Conservation (phyloP, 2,329 filamentous ascomycete genomes). For the Fusarium piperis region DNA sequence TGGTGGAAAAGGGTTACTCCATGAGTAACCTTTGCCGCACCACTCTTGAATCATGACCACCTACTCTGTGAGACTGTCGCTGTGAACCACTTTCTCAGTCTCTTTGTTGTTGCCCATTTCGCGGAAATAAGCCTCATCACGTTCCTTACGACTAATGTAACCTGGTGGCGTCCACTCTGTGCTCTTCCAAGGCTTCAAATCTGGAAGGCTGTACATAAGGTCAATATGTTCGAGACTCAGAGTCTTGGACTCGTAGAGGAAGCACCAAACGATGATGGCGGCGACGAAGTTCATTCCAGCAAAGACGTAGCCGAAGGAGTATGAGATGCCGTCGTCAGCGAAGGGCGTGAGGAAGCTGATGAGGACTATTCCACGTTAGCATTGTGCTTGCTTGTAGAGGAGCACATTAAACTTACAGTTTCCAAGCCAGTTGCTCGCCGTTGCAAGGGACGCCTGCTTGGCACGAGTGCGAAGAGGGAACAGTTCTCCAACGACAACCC, state of each 20-base stretch:
- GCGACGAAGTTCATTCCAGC: constrained; percentile 68
- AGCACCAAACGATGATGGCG: constrained; percentile 71
- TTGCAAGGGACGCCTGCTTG: constrained; percentile 62
- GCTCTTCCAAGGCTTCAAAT: constrained; percentile 68
- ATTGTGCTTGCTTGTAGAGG: neutral
- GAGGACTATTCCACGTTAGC: constrained; percentile 54
- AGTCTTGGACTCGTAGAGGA: constrained; percentile 71
- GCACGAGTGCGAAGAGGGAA: constrained; percentile 67
- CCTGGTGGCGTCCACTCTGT: constrained; percentile 58
- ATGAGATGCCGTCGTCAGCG: constrained; percentile 68
- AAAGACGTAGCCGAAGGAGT: constrained; percentile 72
- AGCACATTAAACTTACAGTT: constrained; percentile 56
- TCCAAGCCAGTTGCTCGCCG: constrained; percentile 64
- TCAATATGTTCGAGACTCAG: constrained; percentile 75
- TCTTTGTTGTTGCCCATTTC: constrained; percentile 1
- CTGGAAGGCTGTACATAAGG: constrained; percentile 69
- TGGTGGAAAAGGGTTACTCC: neutral
- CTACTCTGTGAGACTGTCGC: constrained; percentile 1
- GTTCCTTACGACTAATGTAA: constrained; percentile 50
- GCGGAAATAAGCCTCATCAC: constrained; percentile 41
- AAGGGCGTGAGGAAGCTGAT: constrained; percentile 74
- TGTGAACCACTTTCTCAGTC: constrained; percentile 11
- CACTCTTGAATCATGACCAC: neutral
- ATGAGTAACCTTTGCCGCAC: neutral
- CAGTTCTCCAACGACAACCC: constrained; percentile 73